A percentile compares a stretch with the other conserved stretches of the same genome.
Evolutionary conservation across 495 filamentous ascomycete species (phyloP).

Genomic region (Achaetomiella virescens): DNA sequence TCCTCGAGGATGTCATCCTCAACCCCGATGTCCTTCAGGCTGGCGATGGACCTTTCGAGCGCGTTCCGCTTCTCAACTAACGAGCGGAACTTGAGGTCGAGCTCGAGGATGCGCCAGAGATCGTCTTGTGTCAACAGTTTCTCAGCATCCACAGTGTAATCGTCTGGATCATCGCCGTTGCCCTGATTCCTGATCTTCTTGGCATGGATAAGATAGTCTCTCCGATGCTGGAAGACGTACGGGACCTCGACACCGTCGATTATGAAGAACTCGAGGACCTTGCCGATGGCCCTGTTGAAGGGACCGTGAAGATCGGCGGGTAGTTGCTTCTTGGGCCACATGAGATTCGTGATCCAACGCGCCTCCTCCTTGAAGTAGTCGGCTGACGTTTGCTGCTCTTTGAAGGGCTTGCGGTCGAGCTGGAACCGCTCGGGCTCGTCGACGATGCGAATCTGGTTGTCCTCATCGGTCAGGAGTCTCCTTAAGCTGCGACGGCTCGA

Average conservation of each 20-base stretch:
- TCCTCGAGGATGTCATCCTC: constrained; percentile 67
- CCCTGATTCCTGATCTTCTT: constrained; percentile 62
- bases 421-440: constrained; percentile 96
- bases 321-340: constrained; percentile 77
- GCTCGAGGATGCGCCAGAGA: constrained; percentile 87
- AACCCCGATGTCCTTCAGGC: constrained; percentile 52
- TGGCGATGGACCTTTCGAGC: constrained; percentile 70
- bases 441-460: constrained; percentile 76
- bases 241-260: constrained; percentile 90
- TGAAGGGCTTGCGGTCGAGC: constrained; percentile 80
- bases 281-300: constrained; percentile 79
- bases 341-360: constrained; percentile 79
- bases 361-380: constrained; percentile 86
- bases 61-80: constrained; percentile 82
- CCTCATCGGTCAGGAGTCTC: constrained; percentile 94
- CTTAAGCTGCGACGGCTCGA: constrained; percentile 87
- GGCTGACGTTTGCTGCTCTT: constrained; percentile 63
- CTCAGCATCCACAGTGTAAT: constrained; percentile 71
- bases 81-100: constrained; percentile 89
- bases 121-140: constrained; percentile 89
- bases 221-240: constrained; percentile 95
- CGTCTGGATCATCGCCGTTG: constrained; percentile 48
- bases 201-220: constrained; percentile 94
- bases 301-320: constrained; percentile 64
- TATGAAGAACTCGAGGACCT: constrained; percentile 92